Conservation (phyloP, 2,329 filamentous ascomycete genomes). For the Penicillium freii region DNA sequence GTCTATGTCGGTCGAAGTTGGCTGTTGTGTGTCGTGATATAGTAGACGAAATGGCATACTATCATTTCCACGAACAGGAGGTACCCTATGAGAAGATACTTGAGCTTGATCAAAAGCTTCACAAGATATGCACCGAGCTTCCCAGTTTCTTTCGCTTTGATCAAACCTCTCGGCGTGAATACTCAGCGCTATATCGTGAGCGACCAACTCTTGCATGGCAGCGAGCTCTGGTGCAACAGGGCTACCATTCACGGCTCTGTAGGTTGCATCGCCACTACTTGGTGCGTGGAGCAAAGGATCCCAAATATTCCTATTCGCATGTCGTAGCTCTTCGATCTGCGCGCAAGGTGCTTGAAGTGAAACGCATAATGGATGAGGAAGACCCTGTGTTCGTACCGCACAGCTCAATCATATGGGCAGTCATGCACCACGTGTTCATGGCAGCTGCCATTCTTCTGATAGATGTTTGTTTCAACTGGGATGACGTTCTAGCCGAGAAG, state of each 20-base stretch:
- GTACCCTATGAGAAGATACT: conserved; percentile 41
- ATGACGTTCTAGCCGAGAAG: conserved; percentile 36
- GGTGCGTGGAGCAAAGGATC: conserved; percentile 37
- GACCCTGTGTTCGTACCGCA: conserved; percentile 26
- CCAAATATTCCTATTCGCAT: conserved; percentile 39
- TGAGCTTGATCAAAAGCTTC: conserved; percentile 37
- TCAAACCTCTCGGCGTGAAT: conserved; percentile 25
- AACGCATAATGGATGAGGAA: conserved; percentile 35
- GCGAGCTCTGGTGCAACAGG: conserved; percentile 36
- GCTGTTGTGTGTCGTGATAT: conserved; percentile 42
- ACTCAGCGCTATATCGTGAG: conserved; percentile 28
- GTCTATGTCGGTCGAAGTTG: conserved; percentile 44
- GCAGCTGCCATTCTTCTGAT: conserved; percentile 41
- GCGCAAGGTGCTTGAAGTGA: conserved; percentile 38
- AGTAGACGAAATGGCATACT: conserved; percentile 36
- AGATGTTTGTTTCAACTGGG: conserved; percentile 43
- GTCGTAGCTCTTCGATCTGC: conserved; percentile 40
- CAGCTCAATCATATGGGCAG: conserved; percentile 32
- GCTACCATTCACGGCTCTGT: conserved; percentile 37
- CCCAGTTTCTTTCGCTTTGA: conserved; percentile 42
- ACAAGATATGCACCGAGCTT: conserved; percentile 30
- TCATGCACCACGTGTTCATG: conserved; percentile 44
- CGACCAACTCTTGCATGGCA: conserved; percentile 37
- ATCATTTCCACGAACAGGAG: conserved; percentile 26
- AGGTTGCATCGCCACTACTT: conserved; percentile 43